These are phyloP conservation scores for Colletotrichum simmondsii DNA, from an alignment of 2,329 filamentous ascomycete species.

Conservation along the genomic window DNA sequence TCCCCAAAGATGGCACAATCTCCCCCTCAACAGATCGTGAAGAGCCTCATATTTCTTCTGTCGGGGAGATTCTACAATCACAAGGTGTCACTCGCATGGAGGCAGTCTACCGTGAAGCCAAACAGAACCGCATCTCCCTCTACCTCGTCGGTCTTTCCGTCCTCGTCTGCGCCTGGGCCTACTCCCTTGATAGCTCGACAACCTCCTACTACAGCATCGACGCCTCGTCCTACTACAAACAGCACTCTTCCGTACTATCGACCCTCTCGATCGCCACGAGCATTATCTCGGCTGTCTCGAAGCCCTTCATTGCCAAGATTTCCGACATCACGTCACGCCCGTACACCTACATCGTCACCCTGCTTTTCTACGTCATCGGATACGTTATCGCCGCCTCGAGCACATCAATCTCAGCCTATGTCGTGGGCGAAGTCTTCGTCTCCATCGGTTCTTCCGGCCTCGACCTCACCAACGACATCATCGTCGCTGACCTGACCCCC, in stretches of 20 bases:
- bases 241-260: slow-evolving; percentile 42
- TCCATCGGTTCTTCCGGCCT: slow-evolving; percentile 68
- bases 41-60: background rate
- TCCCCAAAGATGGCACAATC: background rate
- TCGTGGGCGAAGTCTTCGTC: slow-evolving; percentile 67
- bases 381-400: slow-evolving; percentile 69
- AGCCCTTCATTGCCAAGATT: slow-evolving; percentile 70
- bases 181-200: slow-evolving; percentile 43
- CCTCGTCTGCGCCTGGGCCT: slow-evolving; percentile 45
- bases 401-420: slow-evolving; percentile 61
- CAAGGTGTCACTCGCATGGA: slow-evolving; percentile 44
- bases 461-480: slow-evolving; percentile 70
- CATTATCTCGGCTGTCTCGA: slow-evolving; percentile 62
- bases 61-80: slow-evolving; percentile 32
- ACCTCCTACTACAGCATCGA: slow-evolving; percentile 44
- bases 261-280: slow-evolving; percentile 44
- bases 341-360: slow-evolving; percentile 67
- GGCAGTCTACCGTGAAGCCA: slow-evolving; percentile 42
- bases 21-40: background rate
- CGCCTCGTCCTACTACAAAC: slow-evolving; percentile 42
- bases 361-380: slow-evolving; percentile 64
- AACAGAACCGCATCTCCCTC: slow-evolving; percentile 38
- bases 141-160: slow-evolving; percentile 42
- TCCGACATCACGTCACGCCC: slow-evolving; percentile 71
- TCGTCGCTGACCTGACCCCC: slow-evolving; percentile 70